Evolutionary conservation across 2,329 filamentous ascomycete species (phyloP).

Genomic region (Cercospora sp.): DNA sequence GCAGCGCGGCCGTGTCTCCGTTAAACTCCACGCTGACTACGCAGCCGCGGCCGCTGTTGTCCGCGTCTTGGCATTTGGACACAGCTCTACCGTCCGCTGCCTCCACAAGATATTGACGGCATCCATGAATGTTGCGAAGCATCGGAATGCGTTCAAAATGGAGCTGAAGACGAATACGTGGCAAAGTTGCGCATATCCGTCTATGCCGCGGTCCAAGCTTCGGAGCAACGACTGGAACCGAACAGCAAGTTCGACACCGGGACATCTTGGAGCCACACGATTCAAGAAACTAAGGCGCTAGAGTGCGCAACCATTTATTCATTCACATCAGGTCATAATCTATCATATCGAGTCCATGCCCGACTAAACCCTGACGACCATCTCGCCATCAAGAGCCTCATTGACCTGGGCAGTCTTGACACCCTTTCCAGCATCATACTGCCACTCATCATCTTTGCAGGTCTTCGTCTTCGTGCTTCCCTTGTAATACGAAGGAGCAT

Average conservation of each 20-base stretch:
- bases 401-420: slow-evolving; percentile 12
- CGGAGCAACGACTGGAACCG: background rate
- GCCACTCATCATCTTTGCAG: slow-evolving; percentile 6
- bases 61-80: background rate
- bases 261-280: background rate
- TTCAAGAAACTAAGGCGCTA: background rate
- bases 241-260: background rate
- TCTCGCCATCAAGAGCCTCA: slow-evolving; percentile 13
- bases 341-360: background rate
- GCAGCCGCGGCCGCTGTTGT: background rate
- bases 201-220: background rate
- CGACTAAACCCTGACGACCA: slow-evolving; percentile 13
- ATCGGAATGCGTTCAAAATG: background rate
- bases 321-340: background rate
- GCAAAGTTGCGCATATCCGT: background rate
- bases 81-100: background rate
- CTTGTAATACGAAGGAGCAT: slow-evolving; percentile 12
- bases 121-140: no score
- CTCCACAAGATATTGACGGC: no score
- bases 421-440: slow-evolving; percentile 7
- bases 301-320: background rate
- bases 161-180: background rate
- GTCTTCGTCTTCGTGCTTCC: slow-evolving; percentile 2
- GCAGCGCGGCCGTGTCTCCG: background rate
- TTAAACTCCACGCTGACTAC: background rate